These are phyloP conservation scores for Picea glauca DNA, from an alignment of 75 land plant species.

Conservation along the genomic window DNA sequence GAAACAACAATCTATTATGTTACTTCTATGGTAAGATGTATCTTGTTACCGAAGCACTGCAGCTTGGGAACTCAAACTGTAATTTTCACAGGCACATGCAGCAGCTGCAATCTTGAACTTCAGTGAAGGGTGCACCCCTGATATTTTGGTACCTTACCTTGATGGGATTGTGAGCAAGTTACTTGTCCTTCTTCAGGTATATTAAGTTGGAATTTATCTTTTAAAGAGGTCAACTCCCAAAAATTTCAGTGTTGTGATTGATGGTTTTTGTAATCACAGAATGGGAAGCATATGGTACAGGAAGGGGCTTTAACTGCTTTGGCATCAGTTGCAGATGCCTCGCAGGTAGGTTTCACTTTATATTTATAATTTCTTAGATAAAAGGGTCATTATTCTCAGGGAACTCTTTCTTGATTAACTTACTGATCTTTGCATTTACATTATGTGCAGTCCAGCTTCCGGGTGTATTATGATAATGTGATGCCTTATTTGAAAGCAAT, in stretches of 20 bases:
- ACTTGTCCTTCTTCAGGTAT: conserved; percentile 27
- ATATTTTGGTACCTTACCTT: conserved; percentile 27
- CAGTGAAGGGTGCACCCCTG: conserved; percentile 31
- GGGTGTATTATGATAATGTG: conserved; percentile 23
- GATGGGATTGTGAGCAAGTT: conserved; percentile 23
- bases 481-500: conserved; percentile 32
- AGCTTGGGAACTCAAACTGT: neutral
- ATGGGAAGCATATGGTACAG: conserved; percentile 28
- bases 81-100: conserved; percentile 21
- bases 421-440: conserved; percentile 3
- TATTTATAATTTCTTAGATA: neutral
- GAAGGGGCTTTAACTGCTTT: conserved; percentile 34
- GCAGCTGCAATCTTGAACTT: conserved; percentile 33
- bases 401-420: too few species aligned
- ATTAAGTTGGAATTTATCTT: neutral
- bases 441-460: conserved; percentile 20
- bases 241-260: neutral
- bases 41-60: neutral
- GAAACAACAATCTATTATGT: neutral
- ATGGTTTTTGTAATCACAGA: conserved; percentile 13
- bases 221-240: neutral
- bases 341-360: conserved; percentile 12
- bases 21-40: neutral
- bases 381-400: neutral
- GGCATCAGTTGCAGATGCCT: conserved; percentile 28